Base-by-base conservation (phyloP, 2,329 filamentous ascomycete genomes). In the Exophiala sideris region DNA sequence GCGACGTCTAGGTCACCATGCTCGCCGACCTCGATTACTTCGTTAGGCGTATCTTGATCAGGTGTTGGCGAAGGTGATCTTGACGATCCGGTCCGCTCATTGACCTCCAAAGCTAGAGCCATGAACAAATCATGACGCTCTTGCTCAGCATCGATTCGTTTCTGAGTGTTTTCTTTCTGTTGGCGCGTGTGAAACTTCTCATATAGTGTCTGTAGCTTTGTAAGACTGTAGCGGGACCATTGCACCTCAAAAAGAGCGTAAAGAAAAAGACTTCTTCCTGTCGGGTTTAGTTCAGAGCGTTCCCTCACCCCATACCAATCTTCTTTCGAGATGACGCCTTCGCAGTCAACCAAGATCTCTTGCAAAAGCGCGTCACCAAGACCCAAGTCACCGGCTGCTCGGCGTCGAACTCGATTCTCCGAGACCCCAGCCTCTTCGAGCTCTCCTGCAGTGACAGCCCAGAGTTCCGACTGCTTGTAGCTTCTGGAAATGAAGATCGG, bases 361-460 rank as follows among this genome's bases (percentile, higher is more conserved):
- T 44, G n/a, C 4, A 58, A 32, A 14, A 59, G 20, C 12, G 46
- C 48, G 11, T 56, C 49, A 11, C 49, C 58, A 35, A 20, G 41
- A 21, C 50, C 34, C 10, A 56, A 48, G 33, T 56, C 44, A 16
- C 21, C 14, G 5, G 35, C 24, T 44, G 55, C 56, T 46, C 61
- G 45, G 34, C 49, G 33, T 9, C 57, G 50, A 34, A 64, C 36
- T 39, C 46, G 49, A 10, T 47, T 47, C 24, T 54, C 44, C 14
- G 57, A 57, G n/a, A 62, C 29, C 3, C 51, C 45, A 12, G 50
- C 55, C 46, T 57, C 58, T 36, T 57, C 36, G 6, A 64, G 55
- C 45, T 64, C 60, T 6, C 56, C 62, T 20, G 40, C 57, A 9
- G 60, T 62, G 36, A 64, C 40, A 18, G 54, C 49, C 48, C 54